phyloP scores from a whole-genome alignment of 768 basidiomycete species.

The Leccinellum rugosiceps region DNA sequence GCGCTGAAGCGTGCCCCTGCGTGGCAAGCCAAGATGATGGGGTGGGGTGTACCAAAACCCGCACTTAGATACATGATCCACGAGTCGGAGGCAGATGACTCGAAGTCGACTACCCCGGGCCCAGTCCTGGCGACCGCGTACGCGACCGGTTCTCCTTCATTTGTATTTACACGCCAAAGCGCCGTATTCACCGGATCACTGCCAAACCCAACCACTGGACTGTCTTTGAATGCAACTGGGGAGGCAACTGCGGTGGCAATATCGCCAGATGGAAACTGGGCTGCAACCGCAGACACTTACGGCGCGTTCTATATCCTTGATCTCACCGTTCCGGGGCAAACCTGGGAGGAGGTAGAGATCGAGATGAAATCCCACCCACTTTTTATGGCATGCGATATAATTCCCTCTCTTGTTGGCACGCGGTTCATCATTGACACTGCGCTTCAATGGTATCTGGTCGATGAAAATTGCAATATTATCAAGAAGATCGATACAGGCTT shows the following conservation, averaged over 20 bases:
- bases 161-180: neutral
- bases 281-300: slow-evolving; percentile 7
- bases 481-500: slow-evolving; percentile 11
- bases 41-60: slow-evolving; percentile 4
- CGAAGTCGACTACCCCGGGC: neutral
- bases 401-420: slow-evolving; percentile 7
- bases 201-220: neutral
- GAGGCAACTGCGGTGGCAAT: slow-evolving; percentile 5
- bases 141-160: slow-evolving; percentile 5
- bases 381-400: accelerated
- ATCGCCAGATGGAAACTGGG: slow-evolving; percentile 19
- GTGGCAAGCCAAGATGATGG: slow-evolving; percentile 5
- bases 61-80: neutral
- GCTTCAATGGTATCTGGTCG: slow-evolving; percentile 1
- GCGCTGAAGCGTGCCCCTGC: neutral
- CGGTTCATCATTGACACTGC: slow-evolving; percentile 7
- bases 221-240: neutral
- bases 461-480: neutral
- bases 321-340: neutral
- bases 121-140: neutral
- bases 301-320: slow-evolving; percentile 10
- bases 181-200: neutral
- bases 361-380: neutral
- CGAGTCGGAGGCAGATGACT: neutral
- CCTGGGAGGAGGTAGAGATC: neutral